Percentiles rank a stretch among this genome's conserved stretches.
phyloP scores from a whole-genome alignment of 2,329 filamentous ascomycete species.

The Coniochaeta prunicola region DNA sequence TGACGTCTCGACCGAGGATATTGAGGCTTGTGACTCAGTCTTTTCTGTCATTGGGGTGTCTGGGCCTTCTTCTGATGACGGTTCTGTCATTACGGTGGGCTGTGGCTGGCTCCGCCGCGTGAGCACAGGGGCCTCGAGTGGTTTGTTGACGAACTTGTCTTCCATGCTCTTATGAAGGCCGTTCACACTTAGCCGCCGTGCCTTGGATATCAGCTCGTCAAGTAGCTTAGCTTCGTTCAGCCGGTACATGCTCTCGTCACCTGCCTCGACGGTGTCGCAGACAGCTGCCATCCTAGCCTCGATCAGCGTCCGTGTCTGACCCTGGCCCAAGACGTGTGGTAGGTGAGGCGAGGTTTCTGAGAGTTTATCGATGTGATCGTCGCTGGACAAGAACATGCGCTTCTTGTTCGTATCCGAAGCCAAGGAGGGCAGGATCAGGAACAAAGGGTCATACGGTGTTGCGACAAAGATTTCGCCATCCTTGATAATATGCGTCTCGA shows the following conservation, averaged over 20 bases:
- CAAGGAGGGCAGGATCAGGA: slow-evolving; percentile 72
- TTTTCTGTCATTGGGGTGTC: slow-evolving; percentile 21
- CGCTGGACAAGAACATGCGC: slow-evolving; percentile 58
- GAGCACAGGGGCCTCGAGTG: slow-evolving; percentile 69
- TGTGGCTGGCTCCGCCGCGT: slow-evolving; percentile 52
- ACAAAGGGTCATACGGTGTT: slow-evolving; percentile 76
- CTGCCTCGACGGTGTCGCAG: slow-evolving; percentile 77
- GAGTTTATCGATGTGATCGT: slow-evolving; percentile 65
- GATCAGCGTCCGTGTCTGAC: slow-evolving; percentile 41
- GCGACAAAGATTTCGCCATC: slow-evolving; percentile 73
- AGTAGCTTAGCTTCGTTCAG: slow-evolving; percentile 67
- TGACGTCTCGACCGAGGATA: slow-evolving; percentile 29
- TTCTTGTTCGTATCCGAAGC: slow-evolving; percentile 41
- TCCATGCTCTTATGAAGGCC: slow-evolving; percentile 76
- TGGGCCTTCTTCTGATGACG: not conserved
- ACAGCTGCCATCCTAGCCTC: slow-evolving; percentile 61
- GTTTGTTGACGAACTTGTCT: slow-evolving; percentile 70
- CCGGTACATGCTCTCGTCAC: slow-evolving; percentile 79
- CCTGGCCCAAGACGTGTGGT: slow-evolving; percentile 44
- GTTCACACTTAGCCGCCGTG: slow-evolving; percentile 54
- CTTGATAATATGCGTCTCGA: slow-evolving; percentile 45
- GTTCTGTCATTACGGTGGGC: slow-evolving; percentile 12
- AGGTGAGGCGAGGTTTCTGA: slow-evolving; percentile 46
- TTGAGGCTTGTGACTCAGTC: slow-evolving; percentile 29
- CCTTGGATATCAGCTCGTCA: slow-evolving; percentile 61